phyloP scores from a whole-genome alignment of 2,329 filamentous ascomycete species.

The Dissoconium aciculare region DNA sequence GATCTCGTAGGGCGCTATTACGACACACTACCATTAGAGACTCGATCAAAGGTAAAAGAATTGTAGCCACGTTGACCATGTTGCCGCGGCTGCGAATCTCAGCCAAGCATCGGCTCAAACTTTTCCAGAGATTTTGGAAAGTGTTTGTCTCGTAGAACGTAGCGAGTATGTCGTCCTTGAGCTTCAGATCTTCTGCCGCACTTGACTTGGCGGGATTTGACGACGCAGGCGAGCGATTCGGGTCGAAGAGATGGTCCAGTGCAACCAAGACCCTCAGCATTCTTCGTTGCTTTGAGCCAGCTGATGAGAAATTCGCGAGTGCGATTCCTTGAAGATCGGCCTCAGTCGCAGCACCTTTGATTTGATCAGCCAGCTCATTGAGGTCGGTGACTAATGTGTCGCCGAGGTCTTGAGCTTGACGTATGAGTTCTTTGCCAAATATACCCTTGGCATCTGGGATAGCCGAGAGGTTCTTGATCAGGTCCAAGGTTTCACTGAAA shows the following conservation, averaged over 20 bases:
- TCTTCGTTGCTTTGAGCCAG: conserved; percentile 93
- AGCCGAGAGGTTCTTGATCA: conserved; percentile 94
- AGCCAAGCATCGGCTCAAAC: conserved; percentile 73
- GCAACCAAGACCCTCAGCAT: conserved; percentile 82
- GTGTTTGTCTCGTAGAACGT: conserved; percentile 81
- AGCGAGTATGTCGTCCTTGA: conserved; percentile 70
- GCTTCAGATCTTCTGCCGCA: conserved; percentile 38
- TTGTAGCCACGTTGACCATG: conserved; percentile 94
- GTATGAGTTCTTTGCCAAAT: conserved; percentile 85
- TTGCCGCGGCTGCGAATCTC: conserved; percentile 84
- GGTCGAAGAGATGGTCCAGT: conserved; percentile 87
- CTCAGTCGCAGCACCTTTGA: conserved; percentile 70
- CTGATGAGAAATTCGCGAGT: conserved; percentile 85
- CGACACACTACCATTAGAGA: conserved; percentile 99
- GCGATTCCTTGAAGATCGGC: conserved; percentile 93
- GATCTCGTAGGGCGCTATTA: conserved; percentile 72
- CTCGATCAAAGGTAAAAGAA: conserved; percentile 84
- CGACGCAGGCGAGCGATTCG: conserved; percentile 38
- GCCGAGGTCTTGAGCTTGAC: conserved; percentile 71
- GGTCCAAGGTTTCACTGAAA: conserved; percentile 91
- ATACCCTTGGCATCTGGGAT: conserved; percentile 79
- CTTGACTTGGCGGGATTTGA: conserved; percentile 4
- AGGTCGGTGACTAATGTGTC: conserved; percentile 74
- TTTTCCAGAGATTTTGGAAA: conserved; percentile 82
- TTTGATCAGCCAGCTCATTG: conserved; percentile 69